Conservation (phyloP, 2,329 filamentous ascomycete genomes). For the Hypomyces rosellus region DNA sequence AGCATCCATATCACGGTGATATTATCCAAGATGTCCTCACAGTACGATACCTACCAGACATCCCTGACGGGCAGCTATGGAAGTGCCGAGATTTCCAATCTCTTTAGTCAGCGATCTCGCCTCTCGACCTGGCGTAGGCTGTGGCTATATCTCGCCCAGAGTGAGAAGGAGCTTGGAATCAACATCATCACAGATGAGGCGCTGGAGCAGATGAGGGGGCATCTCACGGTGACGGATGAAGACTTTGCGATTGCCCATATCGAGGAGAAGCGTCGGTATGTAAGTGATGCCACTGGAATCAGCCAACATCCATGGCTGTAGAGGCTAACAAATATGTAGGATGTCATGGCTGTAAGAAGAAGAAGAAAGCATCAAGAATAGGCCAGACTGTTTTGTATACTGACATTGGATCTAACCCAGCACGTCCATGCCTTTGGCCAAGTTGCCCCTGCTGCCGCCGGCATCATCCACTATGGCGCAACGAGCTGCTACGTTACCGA, state of each 20-base stretch:
- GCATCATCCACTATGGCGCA: constrained; percentile 71
- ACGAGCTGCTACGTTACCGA: constrained; percentile 59
- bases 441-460: constrained; percentile 68
- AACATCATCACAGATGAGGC: constrained; percentile 64
- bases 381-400: background rate
- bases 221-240: constrained; percentile 68
- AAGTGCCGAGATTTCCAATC: constrained; percentile 65
- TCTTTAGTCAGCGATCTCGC: constrained; percentile 73
- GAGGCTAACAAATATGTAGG: constrained; percentile 16
- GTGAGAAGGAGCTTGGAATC: constrained; percentile 74
- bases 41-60: constrained; percentile 48
- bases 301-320: constrained; percentile 16
- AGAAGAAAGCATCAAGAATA: constrained; percentile 23
- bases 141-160: constrained; percentile 82
- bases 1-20: no score
- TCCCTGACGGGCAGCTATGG: constrained; percentile 67
- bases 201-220: constrained; percentile 67
- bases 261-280: constrained; percentile 57
- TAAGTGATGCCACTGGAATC: constrained; percentile 46
- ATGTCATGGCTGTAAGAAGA: constrained; percentile 49
- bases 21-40: background rate
- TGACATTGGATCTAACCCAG: constrained; percentile 19
- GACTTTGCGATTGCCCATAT: constrained; percentile 68
- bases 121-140: constrained; percentile 77
- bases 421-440: constrained; percentile 70